Percentiles rank a stretch among this genome's conserved stretches.
phyloP scores from a whole-genome alignment of 306 rosid genomes.

The Vigna radiata region DNA sequence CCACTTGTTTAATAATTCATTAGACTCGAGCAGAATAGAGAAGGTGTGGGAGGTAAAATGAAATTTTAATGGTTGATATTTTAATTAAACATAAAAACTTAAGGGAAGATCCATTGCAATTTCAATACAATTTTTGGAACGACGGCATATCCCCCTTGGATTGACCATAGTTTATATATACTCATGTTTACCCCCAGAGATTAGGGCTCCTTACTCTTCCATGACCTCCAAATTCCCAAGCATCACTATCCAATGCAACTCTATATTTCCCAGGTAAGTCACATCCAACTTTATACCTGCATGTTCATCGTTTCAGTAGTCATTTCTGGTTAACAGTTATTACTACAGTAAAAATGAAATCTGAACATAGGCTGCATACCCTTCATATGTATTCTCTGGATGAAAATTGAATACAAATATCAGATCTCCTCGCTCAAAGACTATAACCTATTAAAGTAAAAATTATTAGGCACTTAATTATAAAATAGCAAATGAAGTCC shows the following conservation, averaged over 20 bases:
- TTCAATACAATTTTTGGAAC: not conserved
- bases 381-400: conserved; percentile 79
- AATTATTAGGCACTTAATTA: conserved; percentile 26
- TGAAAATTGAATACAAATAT: conserved; percentile 94
- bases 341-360: conserved; percentile 30
- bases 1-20: conserved; percentile 18
- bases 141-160: not conserved
- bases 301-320: conserved; percentile 45
- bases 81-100: not conserved
- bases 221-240: conserved; percentile 81
- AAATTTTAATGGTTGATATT: not conserved
- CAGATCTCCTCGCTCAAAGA: conserved; percentile 94
- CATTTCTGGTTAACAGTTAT: conserved; percentile 29
- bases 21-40: not conserved
- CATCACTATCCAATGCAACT: conserved; percentile 94
- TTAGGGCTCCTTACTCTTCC: conserved; percentile 82
- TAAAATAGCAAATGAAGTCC: conserved; percentile 5
- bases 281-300: conserved; percentile 94
- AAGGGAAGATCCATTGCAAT: conserved; percentile 24
- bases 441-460: conserved; percentile 70
- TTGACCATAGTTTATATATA: not conserved
- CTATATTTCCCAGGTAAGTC: conserved; percentile 97
- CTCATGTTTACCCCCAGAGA: conserved; percentile 25
- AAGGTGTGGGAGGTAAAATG: not conserved
- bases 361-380: conserved; percentile 59